Base-by-base conservation (phyloP, 345 rosid species). In the Chamaenerion angustifolium region DNA sequence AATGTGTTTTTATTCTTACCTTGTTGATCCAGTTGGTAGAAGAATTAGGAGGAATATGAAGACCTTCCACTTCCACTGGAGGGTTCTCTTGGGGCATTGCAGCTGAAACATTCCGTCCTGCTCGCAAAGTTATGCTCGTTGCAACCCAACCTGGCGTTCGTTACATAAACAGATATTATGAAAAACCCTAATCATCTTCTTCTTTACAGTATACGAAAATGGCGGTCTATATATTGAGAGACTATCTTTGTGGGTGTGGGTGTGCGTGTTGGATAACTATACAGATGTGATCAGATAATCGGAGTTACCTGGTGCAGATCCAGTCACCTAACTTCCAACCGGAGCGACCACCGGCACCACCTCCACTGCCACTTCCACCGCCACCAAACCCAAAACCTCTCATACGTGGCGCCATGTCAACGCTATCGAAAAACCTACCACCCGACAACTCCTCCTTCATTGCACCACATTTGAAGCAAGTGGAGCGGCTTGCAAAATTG, bases 271-370 rank as follows among this genome's bases (percentile, higher is more conserved):
- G n/a, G n/a, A n/a, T n/a, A n/a, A n/a, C n/a, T n/a, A n/a, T n/a
- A n/a, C n/a, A n/a, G n/a, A n/a, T n/a, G n/a, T n/a, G n/a, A 10
- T 19, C 48, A 45, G 48, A 16, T 1, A 43, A 16, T 3, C 17
- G 13, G 27, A 12, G 12, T 1, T 54, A 87, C 96, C 96, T 75
- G 57, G 81, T 71, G 68, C 96, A 87, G 48, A 87, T 81, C 96
- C 96, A 87, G 66, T 87, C 96, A 8, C 96, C 96, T 12, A 82
- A 74, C 63, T 83, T 87, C 96, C 96, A 87, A n/a, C 84, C 80
- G 3, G 89, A 65, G 18, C 93, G 82, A 49, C 60, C 60, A 44
- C 52, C 57, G 8, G 71, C 67, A 12, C 77, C 54, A 8, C 62
- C 43, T 40, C 65, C 60, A 16, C 50, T 13, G 47, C 47, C 47